Conservation (phyloP, 2,329 filamentous ascomycete species). For the Cytospora piceicola region DNA sequence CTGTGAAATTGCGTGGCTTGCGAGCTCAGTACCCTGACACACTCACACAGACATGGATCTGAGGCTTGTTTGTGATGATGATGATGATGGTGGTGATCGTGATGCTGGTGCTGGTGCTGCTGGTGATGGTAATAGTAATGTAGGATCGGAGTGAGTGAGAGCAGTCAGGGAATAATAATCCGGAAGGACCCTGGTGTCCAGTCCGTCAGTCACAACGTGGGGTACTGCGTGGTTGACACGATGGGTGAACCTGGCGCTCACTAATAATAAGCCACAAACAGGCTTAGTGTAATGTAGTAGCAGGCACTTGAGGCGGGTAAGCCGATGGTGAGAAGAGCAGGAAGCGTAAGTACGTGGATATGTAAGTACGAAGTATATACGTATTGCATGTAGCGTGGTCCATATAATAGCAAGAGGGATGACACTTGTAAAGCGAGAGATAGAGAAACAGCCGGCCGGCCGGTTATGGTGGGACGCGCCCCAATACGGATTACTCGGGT, state of each 20-base stretch:
- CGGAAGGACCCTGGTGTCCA: slow-evolving; percentile 7
- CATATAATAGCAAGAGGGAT: not conserved
- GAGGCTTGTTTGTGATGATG: not conserved
- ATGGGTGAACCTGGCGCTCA: not conserved
- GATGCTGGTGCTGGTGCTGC: too few species aligned
- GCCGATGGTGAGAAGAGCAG: slow-evolving; percentile 2
- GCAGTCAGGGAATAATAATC: slow-evolving; percentile 7
- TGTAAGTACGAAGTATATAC: slow-evolving; percentile 5
- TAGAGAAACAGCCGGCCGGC: too few species aligned
- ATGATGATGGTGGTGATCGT: not conserved
- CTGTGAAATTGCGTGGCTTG: not conserved
- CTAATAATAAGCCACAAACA: not conserved
- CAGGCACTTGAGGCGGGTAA: too few species aligned
- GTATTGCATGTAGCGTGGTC: not conserved
- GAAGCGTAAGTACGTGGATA: not conserved
- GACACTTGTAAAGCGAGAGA: not conserved
- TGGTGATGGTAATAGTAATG: not conserved
- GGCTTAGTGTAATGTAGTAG: not conserved
- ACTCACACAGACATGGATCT: not conserved
- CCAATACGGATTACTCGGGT: not conserved
- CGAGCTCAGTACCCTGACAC: not conserved
- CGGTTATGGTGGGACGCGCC: not conserved
- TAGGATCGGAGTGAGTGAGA: slow-evolving; percentile 4
- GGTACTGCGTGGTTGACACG: not conserved
- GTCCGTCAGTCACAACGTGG: slow-evolving; percentile 17